Base-by-base conservation (phyloP, 1,139 yeast genomes). In the Suhomyces bokatorum region DNA sequence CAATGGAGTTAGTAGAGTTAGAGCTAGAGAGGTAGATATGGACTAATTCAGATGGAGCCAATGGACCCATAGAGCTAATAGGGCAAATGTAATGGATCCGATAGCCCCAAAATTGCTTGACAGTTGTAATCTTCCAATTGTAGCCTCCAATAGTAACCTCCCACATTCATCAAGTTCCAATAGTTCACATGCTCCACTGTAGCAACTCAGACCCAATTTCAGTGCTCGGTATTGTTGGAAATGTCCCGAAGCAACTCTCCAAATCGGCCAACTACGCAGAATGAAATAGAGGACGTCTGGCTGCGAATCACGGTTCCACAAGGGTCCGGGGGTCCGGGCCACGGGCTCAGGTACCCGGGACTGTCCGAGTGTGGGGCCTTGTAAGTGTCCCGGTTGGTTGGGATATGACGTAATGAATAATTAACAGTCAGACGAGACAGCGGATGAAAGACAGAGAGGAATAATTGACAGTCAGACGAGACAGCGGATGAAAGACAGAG, bases 311-410 rank as follows among this genome's bases (percentile, higher is more conserved):
- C 16, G 29, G 36, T 24, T 34, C 29, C 36, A 34, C 3, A 22
- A 13, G 20, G 12, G 36, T 34, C 39, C 39, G 38, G 38, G 32
- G 16, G 15, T 36, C 33, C 39, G 39, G 17, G 29, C 33, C 33
- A 32, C 33, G 39, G 39, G 39, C 28, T 29, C 39, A 36, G 14
- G 39, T 4, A 13, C 24, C 38, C 32, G 31, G 15, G 5, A 4
- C 15, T 10, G 24, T 27, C 32, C 32, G 32, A 35, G 38, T 20
- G 31, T 16, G 11, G 16, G 38, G 29, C 14, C 27, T 6, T n/a
- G n/a, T n/a, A n/a, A n/a, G n/a, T n/a, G n/a, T n/a, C n/a, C n/a
- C n/a, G n/a, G n/a, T n/a, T n/a, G n/a, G n/a, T n/a, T n/a, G n/a
- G n/a, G n/a, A n/a, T n/a, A 30, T 30, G 32, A 30, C 32, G 32